Evolutionary conservation across 805 yeast genomes (phyloP).

Genomic region (Nakazawaea populi): DNA sequence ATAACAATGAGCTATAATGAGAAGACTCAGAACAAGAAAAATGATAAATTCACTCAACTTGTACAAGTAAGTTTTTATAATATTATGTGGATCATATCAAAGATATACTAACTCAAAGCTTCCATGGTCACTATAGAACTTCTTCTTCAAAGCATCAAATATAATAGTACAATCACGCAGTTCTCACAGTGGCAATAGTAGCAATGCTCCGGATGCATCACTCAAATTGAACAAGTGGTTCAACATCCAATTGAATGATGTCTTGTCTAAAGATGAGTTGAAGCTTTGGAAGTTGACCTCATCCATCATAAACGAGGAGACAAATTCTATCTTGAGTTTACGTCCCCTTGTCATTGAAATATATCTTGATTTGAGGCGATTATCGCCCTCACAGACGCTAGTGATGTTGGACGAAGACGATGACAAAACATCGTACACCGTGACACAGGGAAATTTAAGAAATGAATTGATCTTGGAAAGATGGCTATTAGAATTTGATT

Average conservation of each 20-base stretch:
- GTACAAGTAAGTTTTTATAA: slow-evolving; percentile 14
- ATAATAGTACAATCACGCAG: slow-evolving; percentile 44
- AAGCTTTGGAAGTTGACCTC: slow-evolving; percentile 46
- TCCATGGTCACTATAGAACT: slow-evolving; percentile 37
- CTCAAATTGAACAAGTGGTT: slow-evolving; percentile 55
- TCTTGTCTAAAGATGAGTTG: slow-evolving; percentile 47
- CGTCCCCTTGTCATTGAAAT: slow-evolving; percentile 89
- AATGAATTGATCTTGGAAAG: slow-evolving; percentile 89
- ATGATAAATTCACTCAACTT: slow-evolving; percentile 26
- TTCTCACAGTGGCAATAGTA: slow-evolving; percentile 13
- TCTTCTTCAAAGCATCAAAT: slow-evolving; percentile 58
- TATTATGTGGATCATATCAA: too few species aligned
- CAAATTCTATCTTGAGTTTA: slow-evolving; percentile 32
- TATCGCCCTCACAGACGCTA: slow-evolving; percentile 52
- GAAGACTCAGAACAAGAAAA: slow-evolving; percentile 21
- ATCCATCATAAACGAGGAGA: slow-evolving; percentile 13
- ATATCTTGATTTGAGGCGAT: slow-evolving; percentile 57
- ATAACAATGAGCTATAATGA: slow-evolving; percentile 8
- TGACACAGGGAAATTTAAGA: slow-evolving; percentile 56
- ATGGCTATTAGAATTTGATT: slow-evolving; percentile 83
- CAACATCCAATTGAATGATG: slow-evolving; percentile 40
- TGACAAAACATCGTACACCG: slow-evolving; percentile 47
- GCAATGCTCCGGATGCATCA: slow-evolving; percentile 15
- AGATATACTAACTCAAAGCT: slow-evolving; percentile 23
- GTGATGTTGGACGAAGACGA: slow-evolving; percentile 39